Conservation (phyloP, 2,329 filamentous ascomycete species). For the Trichoderma cornu-damae region DNA sequence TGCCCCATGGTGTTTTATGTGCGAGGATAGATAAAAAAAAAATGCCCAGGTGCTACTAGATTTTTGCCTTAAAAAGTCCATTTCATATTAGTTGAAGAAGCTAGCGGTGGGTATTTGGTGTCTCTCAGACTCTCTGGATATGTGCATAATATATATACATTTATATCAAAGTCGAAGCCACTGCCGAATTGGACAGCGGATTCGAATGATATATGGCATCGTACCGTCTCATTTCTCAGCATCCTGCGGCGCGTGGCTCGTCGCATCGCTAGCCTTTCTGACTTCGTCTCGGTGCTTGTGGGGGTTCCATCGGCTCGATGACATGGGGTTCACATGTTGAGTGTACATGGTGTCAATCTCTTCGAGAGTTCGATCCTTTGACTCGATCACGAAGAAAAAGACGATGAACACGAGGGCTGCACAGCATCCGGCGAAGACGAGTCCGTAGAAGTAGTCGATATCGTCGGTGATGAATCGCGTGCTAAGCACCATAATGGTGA, state of each 20-base stretch:
- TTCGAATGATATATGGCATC: too few relatives aligned
- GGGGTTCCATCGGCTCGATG: conserved; percentile 1
- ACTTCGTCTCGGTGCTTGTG: neutral
- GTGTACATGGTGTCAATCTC: conserved; percentile 16
- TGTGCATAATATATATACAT: too few relatives aligned
- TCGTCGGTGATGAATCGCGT: conserved; percentile 7
- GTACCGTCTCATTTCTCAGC: conserved; percentile 3
- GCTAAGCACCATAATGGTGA: neutral
- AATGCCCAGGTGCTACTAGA: too few relatives aligned
- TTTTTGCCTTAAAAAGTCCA: too few relatives aligned
- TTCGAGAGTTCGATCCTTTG: conserved; percentile 11
- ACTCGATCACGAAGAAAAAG: conserved; percentile 14
- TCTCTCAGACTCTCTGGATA: too few relatives aligned
- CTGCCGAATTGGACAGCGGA: neutral
- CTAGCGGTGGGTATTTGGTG: too few relatives aligned
- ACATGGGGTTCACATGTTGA: conserved; percentile 8
- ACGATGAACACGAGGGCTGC: conserved; percentile 5
- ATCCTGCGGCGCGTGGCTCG: neutral
- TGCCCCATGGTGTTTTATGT: neutral
- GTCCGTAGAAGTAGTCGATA: conserved; percentile 11
- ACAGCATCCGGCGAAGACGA: conserved; percentile 13
- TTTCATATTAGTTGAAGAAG: too few relatives aligned
- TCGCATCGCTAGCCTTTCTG: neutral
- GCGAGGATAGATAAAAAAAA: neutral
- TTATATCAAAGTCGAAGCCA: neutral